Base-by-base conservation (phyloP, 1,284 basidiomycete species). In the Tetrapyrgos nigripes region DNA sequence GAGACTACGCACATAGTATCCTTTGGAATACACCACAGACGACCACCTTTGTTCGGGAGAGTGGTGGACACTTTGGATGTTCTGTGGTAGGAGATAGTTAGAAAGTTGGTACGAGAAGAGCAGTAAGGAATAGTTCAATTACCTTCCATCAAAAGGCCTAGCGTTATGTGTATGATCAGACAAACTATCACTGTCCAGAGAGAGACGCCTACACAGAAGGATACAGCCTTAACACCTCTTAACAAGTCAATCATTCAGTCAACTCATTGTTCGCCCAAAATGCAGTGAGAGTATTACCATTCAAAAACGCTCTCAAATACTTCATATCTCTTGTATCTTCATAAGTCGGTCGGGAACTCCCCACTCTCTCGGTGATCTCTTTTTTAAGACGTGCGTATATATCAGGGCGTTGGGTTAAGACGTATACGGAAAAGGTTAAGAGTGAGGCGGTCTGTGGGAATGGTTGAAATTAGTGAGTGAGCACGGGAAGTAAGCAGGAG, bases 361-460 rank as follows among this genome's bases (percentile, higher is more conserved):
- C n/a, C n/a, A n/a, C n/a, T n/a, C n/a, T n/a, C n/a, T n/a, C n/a
- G n/a, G n/a, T n/a, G n/a, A n/a, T n/a, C n/a, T n/a, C n/a, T n/a
- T n/a, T n/a, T n/a, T n/a, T n/a, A n/a, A n/a, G n/a, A n/a, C n/a
- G n/a, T n/a, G n/a, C n/a, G n/a, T n/a, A n/a, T n/a, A n/a, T n/a
- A n/a, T n/a, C n/a, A n/a, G n/a, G 79, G 62, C 83, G 70, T 50
- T 76, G 66, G 0, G 82, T 71, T 24, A 85, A 74, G 66, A 79
- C 73, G 64, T 84, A 84, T 4, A 79, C 64, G 3, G 70, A 67
- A 60, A 78, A 82, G 0, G 79, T 77, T 1, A 83, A 63, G 1
- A 73, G 69, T 11, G 68, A 66, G 14, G 79, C 75, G 4, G 80
- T 81, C 80, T 76, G 44, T 23, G 21, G 21, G 31, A 8, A 19